phyloP scores from a whole-genome alignment of 208 protist genomes.

The Trypanosoma platydactyli region DNA sequence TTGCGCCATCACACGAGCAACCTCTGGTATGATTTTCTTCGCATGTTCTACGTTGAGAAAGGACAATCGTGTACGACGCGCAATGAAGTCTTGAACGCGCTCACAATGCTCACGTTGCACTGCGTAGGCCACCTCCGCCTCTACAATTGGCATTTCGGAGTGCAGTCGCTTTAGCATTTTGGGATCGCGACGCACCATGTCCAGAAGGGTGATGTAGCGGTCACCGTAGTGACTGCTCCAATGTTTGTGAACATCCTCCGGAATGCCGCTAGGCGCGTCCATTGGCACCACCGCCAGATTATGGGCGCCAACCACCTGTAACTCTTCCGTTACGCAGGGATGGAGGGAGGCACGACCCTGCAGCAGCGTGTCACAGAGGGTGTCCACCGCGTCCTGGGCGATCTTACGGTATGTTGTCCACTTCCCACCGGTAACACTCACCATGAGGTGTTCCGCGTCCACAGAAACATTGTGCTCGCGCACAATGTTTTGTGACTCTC shows the following conservation, averaged over 20 bases:
- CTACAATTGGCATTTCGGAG: conserved; percentile 67
- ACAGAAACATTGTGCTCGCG: conserved; percentile 92
- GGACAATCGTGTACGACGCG: conserved; percentile 88
- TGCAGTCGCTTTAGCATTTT: conserved; percentile 43
- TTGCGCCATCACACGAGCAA: conserved; percentile 86
- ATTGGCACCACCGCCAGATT: conserved; percentile 39
- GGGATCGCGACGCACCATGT: conserved; percentile 37
- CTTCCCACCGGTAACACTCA: conserved; percentile 94
- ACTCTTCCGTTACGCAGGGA: conserved; percentile 72
- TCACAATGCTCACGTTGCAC: conserved; percentile 85
- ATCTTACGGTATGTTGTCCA: conserved; percentile 97
- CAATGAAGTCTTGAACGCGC: conserved; percentile 89
- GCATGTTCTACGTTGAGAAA: conserved; percentile 85
- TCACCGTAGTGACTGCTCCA: conserved; percentile 74
- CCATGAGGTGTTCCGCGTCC: conserved; percentile 52
- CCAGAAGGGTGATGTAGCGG: conserved; percentile 43
- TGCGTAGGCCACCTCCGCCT: conserved; percentile 89
- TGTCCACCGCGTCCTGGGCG: conserved; percentile 89
- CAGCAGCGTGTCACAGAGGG: conserved; percentile 48
- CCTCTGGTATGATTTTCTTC: conserved; percentile 62
- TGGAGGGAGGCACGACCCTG: conserved; percentile 30
- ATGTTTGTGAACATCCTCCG: conserved; percentile 67
- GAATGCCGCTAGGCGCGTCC: conserved; percentile 31
- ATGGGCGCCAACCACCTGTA: conserved; percentile 83
- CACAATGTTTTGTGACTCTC: conserved; percentile 78